These are phyloP conservation scores for Gymnopilus dilepis DNA, from an alignment of 768 basidiomycete genomes.

Conservation along the genomic window DNA sequence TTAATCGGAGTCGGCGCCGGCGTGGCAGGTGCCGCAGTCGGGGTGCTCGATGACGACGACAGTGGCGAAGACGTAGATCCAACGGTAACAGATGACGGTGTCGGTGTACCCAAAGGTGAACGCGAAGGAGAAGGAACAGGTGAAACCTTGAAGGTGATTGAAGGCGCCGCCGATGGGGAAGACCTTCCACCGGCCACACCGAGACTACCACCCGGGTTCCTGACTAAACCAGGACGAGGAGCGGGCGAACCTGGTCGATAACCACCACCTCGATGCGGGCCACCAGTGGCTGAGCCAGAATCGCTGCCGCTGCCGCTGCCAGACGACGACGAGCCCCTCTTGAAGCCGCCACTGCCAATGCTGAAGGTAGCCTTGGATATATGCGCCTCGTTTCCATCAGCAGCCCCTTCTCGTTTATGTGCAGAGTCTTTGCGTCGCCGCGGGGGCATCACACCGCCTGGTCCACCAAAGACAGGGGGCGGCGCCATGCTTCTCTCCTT, in stretches of 20 bases:
- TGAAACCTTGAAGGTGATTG: background rate
- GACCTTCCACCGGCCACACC: background rate
- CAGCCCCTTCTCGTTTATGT: constrained; percentile 1
- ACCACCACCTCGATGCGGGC: background rate
- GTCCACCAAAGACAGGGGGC: constrained; percentile 1
- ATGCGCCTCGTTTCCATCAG: background rate
- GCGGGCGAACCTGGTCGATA: constrained; percentile 5
- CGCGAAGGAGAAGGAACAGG: constrained; percentile 2
- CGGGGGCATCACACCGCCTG: constrained; percentile 12
- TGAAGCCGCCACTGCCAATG: constrained; percentile 6
- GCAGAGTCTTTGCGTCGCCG: constrained; percentile 1
- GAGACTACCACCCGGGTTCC: constrained; percentile 1
- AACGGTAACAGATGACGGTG: background rate
- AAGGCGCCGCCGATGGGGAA: background rate
- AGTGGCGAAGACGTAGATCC: background rate
- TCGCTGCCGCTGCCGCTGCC: constrained; percentile 23
- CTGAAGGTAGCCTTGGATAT: constrained; percentile 15
- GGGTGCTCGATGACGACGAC: background rate
- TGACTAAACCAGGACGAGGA: background rate
- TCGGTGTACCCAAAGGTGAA: background rate
- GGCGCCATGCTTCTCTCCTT: constrained; percentile 32
- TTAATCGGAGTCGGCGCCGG: constrained; percentile 2
- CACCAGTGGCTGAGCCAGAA: background rate
- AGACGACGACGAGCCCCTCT: constrained; percentile 12
- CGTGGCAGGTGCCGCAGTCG: background rate